Evolutionary conservation across 208 protist genomes (phyloP).

Genomic region (Trypanosomatidae sp.): DNA sequence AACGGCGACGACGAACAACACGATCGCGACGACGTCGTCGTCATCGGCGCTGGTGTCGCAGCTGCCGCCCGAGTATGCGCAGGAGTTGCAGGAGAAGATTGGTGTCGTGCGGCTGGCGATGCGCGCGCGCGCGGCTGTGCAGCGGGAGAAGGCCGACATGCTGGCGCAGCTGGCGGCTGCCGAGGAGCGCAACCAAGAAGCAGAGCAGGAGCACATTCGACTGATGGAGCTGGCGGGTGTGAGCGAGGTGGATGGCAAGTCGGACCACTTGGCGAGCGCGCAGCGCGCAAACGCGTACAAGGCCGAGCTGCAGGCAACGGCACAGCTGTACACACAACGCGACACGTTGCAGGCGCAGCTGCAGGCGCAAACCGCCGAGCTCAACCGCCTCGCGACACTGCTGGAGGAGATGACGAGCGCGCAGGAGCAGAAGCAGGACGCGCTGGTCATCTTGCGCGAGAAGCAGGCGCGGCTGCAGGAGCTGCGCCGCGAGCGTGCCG

Average conservation of each 20-base stretch:
- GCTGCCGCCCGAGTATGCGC: constrained; percentile 44
- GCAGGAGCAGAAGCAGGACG: constrained; percentile 33
- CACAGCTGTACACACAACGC: constrained; percentile 19
- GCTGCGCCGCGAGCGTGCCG: constrained; percentile 17
- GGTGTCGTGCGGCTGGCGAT: constrained; percentile 19
- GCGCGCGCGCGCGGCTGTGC: constrained; percentile 11
- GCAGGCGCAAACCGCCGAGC: constrained; percentile 21
- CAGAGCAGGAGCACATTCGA: constrained; percentile 15
- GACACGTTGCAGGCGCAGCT: constrained; percentile 26
- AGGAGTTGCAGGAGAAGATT: constrained; percentile 31
- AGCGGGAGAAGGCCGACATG: constrained; percentile 20
- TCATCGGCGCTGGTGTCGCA: too few relatives aligned
- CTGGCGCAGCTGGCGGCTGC: constrained; percentile 4
- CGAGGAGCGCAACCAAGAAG: constrained; percentile 7
- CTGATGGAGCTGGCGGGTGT: constrained; percentile 15
- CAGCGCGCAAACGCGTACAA: constrained; percentile 19
- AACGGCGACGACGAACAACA: too few relatives aligned
- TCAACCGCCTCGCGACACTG: constrained; percentile 21
- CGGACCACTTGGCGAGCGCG: constrained; percentile 3
- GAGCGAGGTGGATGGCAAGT: constrained; percentile 12
- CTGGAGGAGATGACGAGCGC: constrained; percentile 29
- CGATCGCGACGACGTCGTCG: too few relatives aligned
- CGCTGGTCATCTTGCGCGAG: constrained; percentile 26
- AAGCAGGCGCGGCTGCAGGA: constrained; percentile 29
- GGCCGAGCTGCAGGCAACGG: constrained; percentile 8